Evolutionary conservation across 306 rosid species (phyloP), one percentile per base, ranked within the genome.

Genomic region (Trifolium dubium): DNA sequence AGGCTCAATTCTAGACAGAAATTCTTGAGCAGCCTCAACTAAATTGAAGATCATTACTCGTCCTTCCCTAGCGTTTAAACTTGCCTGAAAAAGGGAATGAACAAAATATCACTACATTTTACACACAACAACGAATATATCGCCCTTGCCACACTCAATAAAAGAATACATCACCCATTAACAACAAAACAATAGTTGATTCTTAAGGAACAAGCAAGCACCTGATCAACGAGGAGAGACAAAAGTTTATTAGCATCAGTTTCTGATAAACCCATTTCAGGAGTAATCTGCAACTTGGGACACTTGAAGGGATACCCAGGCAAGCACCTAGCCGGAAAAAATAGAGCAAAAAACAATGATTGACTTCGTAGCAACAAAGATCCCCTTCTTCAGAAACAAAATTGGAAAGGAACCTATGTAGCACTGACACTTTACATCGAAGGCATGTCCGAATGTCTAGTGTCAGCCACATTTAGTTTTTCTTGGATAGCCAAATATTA

Each of bases 21-120:
- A 93, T 74, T 93, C 98, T 83, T 91, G 98, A 69, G 97, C 96
- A 67, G 98, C 96, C 90, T 93, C 97, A 56, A 89, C 98, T 85
- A 93, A 83, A 87, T 93, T 91, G 84, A 88, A 93, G 77, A 93
- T 82, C 97, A 91, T 91, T 49, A 91, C 97, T 35, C 97, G 86
- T 73, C 96, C 98, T 76, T 93, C 98, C 82, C 98, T 83, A 19
- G 98, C 89, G 76, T 93, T 93, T 69, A 83, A 84, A 86, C 54
- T 86, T 37, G 98, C 98, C 98, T 93, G 77, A 66, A 83, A 82
- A 83, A 39, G 23, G 40, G 79, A 43, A 73, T n/a, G 30, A 74
- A 46, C 10, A 65, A 41, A 65, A 61, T 49, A 81, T 54, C 56
- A 49, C 37, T 32, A 51, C 54, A 77, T 41, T 41, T 65, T 11